Evolutionary conservation across 306 rosid genomes (phyloP).

Genomic region (Cicer arietinum): DNA sequence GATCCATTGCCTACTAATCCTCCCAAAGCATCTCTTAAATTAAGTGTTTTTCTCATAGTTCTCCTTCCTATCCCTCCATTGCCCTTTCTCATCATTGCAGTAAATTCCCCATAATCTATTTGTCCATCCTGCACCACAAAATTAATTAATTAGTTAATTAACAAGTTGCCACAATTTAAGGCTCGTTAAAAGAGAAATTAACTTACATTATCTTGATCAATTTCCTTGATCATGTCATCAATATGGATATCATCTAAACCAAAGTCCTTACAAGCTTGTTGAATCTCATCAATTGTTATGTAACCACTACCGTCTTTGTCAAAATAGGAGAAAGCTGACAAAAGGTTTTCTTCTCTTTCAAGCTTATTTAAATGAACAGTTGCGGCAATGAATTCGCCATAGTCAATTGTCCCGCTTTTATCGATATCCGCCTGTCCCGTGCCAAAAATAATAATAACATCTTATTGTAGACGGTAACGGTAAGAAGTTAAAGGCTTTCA

Average conservation of each 20-base stretch:
- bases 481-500: neutral
- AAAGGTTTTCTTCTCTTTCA: conserved; percentile 65
- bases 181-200: neutral
- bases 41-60: conserved; percentile 64
- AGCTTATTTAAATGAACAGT: conserved; percentile 68
- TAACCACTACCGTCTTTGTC: conserved; percentile 72
- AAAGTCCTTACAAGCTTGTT: conserved; percentile 68
- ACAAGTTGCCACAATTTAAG: conserved; percentile 18
- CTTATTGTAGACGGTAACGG: neutral
- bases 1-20: conserved; percentile 52
- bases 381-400: conserved; percentile 69
- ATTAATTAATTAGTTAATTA: conserved; percentile 13
- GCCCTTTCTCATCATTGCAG: conserved; percentile 71
- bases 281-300: conserved; percentile 69
- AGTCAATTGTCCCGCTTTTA: conserved; percentile 64
- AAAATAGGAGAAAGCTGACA: conserved; percentile 64
- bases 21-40: conserved; percentile 57
- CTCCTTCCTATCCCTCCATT: conserved; percentile 70
- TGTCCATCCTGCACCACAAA: conserved; percentile 65
- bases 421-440: conserved; percentile 61
- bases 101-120: conserved; percentile 68
- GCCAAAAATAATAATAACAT: conserved; percentile 2
- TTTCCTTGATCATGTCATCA: conserved; percentile 66
- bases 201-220: conserved; percentile 66
- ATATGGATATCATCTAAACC: conserved; percentile 62